A percentile compares a stretch with the other conserved stretches of the same genome.
phyloP scores from a whole-genome alignment of 2,329 filamentous ascomycete genomes.

The Epichloe glyceriae region DNA sequence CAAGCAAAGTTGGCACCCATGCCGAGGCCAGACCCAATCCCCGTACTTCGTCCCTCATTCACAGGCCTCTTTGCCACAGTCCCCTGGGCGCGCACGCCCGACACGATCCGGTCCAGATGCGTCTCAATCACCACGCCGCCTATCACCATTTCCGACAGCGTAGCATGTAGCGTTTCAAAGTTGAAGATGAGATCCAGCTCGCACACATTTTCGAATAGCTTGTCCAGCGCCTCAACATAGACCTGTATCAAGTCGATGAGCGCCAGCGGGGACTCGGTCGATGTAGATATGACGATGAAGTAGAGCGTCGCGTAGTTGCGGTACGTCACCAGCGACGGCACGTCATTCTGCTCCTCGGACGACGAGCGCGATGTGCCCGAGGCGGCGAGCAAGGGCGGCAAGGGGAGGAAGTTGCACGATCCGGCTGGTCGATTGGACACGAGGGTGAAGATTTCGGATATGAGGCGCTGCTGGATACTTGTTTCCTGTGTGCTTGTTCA shows the following conservation, averaged over 20 bases:
- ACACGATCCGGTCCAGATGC: constrained; percentile 73
- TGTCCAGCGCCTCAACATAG: constrained; percentile 89
- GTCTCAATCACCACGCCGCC: constrained; percentile 93
- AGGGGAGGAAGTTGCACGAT: constrained; percentile 92
- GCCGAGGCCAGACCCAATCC: constrained; percentile 36
- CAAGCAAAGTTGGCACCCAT: constrained; percentile 49
- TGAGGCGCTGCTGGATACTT: constrained; percentile 88
- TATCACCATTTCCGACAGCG: constrained; percentile 86
- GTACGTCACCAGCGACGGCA: constrained; percentile 91
- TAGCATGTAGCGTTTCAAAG: constrained; percentile 89
- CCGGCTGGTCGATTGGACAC: constrained; percentile 84
- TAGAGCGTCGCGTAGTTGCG: constrained; percentile 96
- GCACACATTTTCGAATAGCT: constrained; percentile 96
- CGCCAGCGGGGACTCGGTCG: constrained; percentile 88
- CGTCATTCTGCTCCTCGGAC: constrained; percentile 66
- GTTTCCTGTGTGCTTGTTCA: constrained; percentile 57
- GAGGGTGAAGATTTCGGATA: constrained; percentile 93
- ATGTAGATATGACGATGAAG: constrained; percentile 96
- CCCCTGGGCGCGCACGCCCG: constrained; percentile 67
- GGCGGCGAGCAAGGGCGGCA: constrained; percentile 51
- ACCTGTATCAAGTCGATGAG: constrained; percentile 96
- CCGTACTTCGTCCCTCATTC: constrained; percentile 46
- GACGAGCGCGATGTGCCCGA: constrained; percentile 51
- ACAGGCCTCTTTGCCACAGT: constrained; percentile 67
- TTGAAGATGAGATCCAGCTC: constrained; percentile 98